A percentile compares a stretch with the other conserved stretches of the same genome.
phyloP scores from a whole-genome alignment of 2,329 filamentous ascomycete species.

The Fusarium sulawesiense region DNA sequence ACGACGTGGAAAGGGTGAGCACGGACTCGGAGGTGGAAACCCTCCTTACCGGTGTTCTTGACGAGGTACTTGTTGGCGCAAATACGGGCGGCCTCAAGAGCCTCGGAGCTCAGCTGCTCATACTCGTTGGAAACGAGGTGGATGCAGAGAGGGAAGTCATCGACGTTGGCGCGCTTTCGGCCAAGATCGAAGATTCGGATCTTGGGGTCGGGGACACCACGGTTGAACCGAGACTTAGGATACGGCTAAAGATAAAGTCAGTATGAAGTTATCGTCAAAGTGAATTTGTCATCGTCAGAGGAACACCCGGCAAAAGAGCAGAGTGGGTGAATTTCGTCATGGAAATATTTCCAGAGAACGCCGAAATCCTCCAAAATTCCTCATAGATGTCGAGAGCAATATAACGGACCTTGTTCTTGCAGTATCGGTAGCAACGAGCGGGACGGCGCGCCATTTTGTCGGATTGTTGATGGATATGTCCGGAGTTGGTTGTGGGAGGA shows the following conservation, averaged over 20 bases:
- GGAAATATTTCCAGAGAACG: not conserved
- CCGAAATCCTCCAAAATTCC: conserved; percentile 26
- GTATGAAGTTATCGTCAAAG: conserved; percentile 7
- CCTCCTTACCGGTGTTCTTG: conserved; percentile 78
- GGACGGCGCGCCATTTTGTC: conserved; percentile 99
- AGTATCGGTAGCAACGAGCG: conserved; percentile 99
- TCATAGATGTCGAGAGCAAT: conserved; percentile 18
- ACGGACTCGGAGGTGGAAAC: conserved; percentile 81
- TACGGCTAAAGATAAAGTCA: conserved; percentile 73
- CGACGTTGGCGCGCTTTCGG: conserved; percentile 97
- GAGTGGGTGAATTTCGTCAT: conserved; percentile 26
- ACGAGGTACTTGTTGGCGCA: conserved; percentile 99
- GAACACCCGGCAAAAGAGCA: not conserved
- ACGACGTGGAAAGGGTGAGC: conserved; percentile 99
- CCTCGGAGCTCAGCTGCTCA: conserved; percentile 99
- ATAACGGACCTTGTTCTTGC: conserved; percentile 98
- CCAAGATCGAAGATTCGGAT: conserved; percentile 99
- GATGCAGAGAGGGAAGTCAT: conserved; percentile 99
- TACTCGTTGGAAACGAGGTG: conserved; percentile 99
- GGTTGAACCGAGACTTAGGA: conserved; percentile 99
- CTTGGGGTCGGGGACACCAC: conserved; percentile 89
- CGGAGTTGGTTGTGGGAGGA: conserved; percentile 53
- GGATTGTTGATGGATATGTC: conserved; percentile 63
- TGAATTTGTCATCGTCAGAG: conserved; percentile 10
- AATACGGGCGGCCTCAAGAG: conserved; percentile 99